phyloP scores from a whole-genome alignment of 2,329 filamentous ascomycete genomes.

The Geosmithia flava region DNA sequence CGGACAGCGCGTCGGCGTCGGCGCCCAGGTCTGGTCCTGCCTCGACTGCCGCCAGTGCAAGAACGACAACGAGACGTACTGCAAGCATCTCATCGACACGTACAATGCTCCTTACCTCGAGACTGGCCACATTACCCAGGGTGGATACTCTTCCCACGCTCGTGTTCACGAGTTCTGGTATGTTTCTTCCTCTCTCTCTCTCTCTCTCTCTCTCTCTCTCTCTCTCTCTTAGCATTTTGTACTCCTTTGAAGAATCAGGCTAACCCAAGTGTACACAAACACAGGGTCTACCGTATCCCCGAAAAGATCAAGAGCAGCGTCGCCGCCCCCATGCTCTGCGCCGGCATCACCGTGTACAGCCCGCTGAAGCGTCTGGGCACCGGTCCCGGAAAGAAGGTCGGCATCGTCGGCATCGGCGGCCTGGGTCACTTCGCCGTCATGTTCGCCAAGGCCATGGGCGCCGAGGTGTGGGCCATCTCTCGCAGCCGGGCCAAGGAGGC shows the following conservation, averaged over 20 bases:
- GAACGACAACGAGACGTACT: constrained; percentile 27
- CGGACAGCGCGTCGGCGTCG: constrained; percentile 47
- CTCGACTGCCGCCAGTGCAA: constrained; percentile 26
- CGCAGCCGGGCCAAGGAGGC: constrained; percentile 47
- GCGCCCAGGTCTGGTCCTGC: constrained; percentile 45
- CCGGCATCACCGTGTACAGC: constrained; percentile 68
- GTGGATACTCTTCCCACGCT: constrained; percentile 32
- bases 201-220: neutral
- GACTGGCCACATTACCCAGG: constrained; percentile 42
- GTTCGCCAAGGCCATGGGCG: constrained; percentile 55
- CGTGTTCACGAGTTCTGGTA: constrained; percentile 30
- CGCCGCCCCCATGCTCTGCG: constrained; percentile 75
- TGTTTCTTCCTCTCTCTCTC: neutral
- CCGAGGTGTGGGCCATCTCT: constrained; percentile 50
- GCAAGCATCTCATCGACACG: constrained; percentile 26
- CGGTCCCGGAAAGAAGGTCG: constrained; percentile 69
- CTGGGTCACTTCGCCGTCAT: constrained; percentile 61
- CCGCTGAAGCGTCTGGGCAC: constrained; percentile 65
- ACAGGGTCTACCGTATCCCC: constrained; percentile 59
- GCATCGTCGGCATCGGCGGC: constrained; percentile 60
- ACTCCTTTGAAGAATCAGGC: neutral
- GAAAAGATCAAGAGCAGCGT: constrained; percentile 49
- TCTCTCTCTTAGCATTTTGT: neutral
- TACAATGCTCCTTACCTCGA: constrained; percentile 38
- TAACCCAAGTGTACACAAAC: too few relatives aligned